These are phyloP conservation scores for Grammothele lineata DNA, from an alignment of 768 basidiomycete genomes.

Conservation along the genomic window DNA sequence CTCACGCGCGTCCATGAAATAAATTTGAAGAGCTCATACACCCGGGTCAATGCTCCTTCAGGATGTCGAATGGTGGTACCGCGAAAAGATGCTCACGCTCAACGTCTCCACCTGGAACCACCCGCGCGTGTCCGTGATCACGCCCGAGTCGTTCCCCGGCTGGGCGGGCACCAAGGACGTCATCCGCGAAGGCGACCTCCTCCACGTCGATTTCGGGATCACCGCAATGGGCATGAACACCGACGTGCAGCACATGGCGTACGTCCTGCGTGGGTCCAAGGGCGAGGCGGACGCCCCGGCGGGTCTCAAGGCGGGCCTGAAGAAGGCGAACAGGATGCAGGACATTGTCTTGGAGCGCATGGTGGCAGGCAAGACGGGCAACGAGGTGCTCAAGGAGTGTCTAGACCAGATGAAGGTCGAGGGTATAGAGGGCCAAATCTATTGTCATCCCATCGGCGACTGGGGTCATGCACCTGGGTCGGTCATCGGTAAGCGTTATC, in stretches of 20 bases:
- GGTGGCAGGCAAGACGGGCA: constrained; percentile 43
- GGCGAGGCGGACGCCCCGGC: constrained; percentile 40
- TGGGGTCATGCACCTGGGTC: constrained; percentile 52
- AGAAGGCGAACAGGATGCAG: constrained; percentile 47
- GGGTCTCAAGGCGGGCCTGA: constrained; percentile 41
- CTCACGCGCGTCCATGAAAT: too few relatives aligned
- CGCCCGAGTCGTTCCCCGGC: constrained; percentile 37
- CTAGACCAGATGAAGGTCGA: constrained; percentile 42
- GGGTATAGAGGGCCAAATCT: constrained; percentile 45
- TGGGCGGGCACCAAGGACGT: constrained; percentile 37
- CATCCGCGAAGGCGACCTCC: constrained; percentile 44
- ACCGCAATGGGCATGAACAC: constrained; percentile 52
- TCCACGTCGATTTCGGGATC: constrained; percentile 54
- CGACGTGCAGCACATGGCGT: constrained; percentile 53
- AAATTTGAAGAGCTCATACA: too few relatives aligned
- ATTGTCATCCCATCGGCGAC: constrained; percentile 52
- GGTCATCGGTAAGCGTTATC: constrained; percentile 46
- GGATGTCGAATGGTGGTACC: constrained; percentile 54
- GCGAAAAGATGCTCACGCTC: constrained; percentile 43
- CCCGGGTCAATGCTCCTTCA: too few relatives aligned
- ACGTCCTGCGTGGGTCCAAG: constrained; percentile 39
- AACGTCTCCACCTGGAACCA: constrained; percentile 52
- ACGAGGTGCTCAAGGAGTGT: constrained; percentile 39
- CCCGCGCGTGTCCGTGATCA: constrained; percentile 44
- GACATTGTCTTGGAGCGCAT: constrained; percentile 43